Conservation (phyloP, 192 early-diverging fungal species). For the Coemansia sp. region DNA sequence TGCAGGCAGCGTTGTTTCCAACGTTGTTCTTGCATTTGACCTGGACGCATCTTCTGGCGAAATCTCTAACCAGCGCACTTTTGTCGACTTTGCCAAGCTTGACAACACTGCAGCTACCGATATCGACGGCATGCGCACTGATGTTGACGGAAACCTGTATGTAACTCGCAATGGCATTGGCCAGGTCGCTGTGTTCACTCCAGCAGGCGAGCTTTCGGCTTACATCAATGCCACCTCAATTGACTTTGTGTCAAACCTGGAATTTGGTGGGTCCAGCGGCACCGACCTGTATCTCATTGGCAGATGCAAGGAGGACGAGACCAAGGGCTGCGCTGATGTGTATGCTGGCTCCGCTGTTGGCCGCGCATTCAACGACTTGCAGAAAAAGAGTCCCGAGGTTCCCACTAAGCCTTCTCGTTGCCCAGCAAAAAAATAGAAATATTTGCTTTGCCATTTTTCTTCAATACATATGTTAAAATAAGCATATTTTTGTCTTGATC, state of each 20-base stretch:
- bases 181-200: constrained; percentile 51
- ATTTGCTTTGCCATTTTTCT: neutral
- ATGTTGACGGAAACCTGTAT: constrained; percentile 55
- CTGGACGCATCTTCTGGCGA: constrained; percentile 38
- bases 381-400: neutral
- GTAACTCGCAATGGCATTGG: constrained; percentile 55
- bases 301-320: constrained; percentile 35
- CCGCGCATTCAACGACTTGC: constrained; percentile 22
- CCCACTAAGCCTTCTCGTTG: neutral
- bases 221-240: constrained; percentile 33
- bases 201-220: constrained; percentile 34
- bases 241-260: constrained; percentile 44
- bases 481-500: no score
- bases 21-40: constrained; percentile 51
- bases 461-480: no score
- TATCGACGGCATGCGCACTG: constrained; percentile 60
- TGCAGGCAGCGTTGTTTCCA: constrained; percentile 42
- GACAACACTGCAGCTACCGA: constrained; percentile 50
- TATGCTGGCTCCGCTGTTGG: constrained; percentile 14
- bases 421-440: neutral
- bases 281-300: constrained; percentile 54
- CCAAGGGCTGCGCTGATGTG: constrained; percentile 53
- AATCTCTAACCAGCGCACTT: constrained; percentile 25
- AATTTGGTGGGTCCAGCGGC: constrained; percentile 54
- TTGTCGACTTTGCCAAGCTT: constrained; percentile 53